Evolutionary conservation across 495 filamentous ascomycete species (phyloP).

Genomic region (Trichoderma asperelloides): DNA sequence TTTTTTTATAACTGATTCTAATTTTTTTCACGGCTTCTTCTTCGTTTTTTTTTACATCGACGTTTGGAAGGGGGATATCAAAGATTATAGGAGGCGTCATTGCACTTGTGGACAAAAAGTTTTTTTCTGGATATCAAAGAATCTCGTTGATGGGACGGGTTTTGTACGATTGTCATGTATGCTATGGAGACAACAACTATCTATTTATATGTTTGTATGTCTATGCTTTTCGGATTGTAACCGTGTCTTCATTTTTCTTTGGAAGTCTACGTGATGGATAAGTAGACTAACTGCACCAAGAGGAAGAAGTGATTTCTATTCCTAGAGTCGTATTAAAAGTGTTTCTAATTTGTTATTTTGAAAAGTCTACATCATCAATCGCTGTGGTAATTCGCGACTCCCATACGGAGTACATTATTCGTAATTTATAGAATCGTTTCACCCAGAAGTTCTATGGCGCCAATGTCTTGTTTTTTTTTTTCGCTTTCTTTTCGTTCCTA

Average conservation of each 20-base stretch:
- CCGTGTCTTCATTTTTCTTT: neutral
- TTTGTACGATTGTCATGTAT: conserved; percentile 5
- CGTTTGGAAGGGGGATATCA: neutral
- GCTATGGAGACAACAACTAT: neutral
- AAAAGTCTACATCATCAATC: too few species aligned
- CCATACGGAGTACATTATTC: neutral
- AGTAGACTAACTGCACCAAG: neutral
- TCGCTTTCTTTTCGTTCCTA: too few species aligned
- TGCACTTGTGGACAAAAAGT: conserved; percentile 3
- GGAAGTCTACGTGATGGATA: neutral
- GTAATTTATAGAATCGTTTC: neutral
- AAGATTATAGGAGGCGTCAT: neutral
- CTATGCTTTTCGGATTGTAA: neutral
- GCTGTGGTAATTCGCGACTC: too few species aligned
- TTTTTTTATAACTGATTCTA: neutral
- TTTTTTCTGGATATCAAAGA: neutral
- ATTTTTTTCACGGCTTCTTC: neutral
- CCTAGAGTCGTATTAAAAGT: neutral
- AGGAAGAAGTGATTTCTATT: neutral
- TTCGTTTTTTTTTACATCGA: neutral
- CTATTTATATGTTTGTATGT: neutral
- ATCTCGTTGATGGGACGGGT: neutral
- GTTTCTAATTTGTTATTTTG: too few species aligned
- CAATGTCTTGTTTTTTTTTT: neutral
- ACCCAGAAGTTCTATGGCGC: too few species aligned